Conservation (phyloP, 805 yeast genomes). For the Cyberlindnera petersonii region DNA sequence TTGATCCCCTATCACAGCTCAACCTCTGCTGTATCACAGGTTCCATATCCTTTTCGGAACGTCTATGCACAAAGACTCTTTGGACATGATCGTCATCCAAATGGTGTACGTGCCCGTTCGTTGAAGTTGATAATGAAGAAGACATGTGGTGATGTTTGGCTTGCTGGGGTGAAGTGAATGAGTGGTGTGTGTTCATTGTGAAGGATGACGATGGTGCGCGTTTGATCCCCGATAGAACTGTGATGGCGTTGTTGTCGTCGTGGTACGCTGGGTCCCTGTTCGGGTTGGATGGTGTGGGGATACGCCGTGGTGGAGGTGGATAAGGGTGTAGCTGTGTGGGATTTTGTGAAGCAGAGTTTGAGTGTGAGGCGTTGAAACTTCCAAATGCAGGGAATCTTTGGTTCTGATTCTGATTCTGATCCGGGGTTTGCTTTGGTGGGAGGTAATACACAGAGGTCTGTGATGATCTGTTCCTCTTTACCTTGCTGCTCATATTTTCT, state of each 20-base stretch:
- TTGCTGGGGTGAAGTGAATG: no score
- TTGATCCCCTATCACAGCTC: no score
- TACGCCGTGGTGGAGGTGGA: background rate
- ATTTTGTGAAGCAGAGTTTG: constrained; percentile 1
- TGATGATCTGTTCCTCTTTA: constrained; percentile 6
- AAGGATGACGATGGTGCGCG: background rate
- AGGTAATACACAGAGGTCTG: constrained; percentile 9
- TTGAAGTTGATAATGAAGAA: no score
- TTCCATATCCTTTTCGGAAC: constrained; percentile 1
- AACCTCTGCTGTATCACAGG: background rate
- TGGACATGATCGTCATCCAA: constrained; percentile 1
- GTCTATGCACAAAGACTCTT: constrained; percentile 14
- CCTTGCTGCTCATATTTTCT: background rate
- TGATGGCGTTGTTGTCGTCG: constrained; percentile 1
- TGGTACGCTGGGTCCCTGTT: background rate
- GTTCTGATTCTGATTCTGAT: background rate
- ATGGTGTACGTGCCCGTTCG: no score
- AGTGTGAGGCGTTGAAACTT: background rate
- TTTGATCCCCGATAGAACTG: background rate
- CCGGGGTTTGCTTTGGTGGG: constrained; percentile 5
- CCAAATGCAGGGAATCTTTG: constrained; percentile 2
- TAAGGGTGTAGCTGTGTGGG: constrained; percentile 1
- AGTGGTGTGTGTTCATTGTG: background rate
- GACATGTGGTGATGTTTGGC: background rate
- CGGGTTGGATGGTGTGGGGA: background rate